Evolutionary conservation across 2,329 filamentous ascomycete genomes (phyloP).

Genomic region (Zopfia rhizophila): DNA sequence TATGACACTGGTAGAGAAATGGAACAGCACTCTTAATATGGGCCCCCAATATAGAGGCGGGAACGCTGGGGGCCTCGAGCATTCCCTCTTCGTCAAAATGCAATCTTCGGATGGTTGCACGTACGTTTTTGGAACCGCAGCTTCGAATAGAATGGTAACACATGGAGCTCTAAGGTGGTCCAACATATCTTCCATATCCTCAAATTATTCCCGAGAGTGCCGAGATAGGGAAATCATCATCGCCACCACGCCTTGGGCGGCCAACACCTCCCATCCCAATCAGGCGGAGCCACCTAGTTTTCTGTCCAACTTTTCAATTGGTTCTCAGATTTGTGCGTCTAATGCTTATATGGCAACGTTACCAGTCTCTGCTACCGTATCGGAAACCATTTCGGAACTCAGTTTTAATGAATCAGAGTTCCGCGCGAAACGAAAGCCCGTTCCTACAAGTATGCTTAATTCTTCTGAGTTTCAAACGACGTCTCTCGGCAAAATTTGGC

Average conservation of each 20-base stretch:
- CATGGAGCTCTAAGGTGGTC: slow-evolving; percentile 14
- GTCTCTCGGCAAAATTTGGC: slow-evolving; percentile 14
- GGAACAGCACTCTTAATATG: no score
- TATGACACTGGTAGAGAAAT: slow-evolving; percentile 27
- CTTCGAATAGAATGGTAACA: not conserved
- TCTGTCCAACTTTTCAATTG: slow-evolving; percentile 8
- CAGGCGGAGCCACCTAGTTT: not conserved
- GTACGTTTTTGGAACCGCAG: slow-evolving; percentile 1
- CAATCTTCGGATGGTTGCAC: slow-evolving; percentile 12
- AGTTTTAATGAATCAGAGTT: slow-evolving; percentile 15
- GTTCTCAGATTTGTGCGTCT: slow-evolving; percentile 22
- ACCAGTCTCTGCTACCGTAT: slow-evolving; percentile 16
- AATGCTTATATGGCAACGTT: slow-evolving; percentile 17
- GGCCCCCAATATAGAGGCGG: not conserved
- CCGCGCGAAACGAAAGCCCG: not conserved
- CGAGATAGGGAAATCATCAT: slow-evolving; percentile 26
- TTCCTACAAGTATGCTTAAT: slow-evolving; percentile 13
- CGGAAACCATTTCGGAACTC: not conserved
- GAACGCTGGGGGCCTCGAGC: not conserved
- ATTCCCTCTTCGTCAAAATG: not conserved
- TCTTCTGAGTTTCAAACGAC: slow-evolving; percentile 6
- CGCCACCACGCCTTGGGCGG: slow-evolving; percentile 29
- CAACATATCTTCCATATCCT: slow-evolving; percentile 17
- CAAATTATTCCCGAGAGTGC: slow-evolving; percentile 29
- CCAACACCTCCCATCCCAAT: not conserved